phyloP scores from a whole-genome alignment of 345 rosid species.

The Rhodomyrtus tomentosa region DNA sequence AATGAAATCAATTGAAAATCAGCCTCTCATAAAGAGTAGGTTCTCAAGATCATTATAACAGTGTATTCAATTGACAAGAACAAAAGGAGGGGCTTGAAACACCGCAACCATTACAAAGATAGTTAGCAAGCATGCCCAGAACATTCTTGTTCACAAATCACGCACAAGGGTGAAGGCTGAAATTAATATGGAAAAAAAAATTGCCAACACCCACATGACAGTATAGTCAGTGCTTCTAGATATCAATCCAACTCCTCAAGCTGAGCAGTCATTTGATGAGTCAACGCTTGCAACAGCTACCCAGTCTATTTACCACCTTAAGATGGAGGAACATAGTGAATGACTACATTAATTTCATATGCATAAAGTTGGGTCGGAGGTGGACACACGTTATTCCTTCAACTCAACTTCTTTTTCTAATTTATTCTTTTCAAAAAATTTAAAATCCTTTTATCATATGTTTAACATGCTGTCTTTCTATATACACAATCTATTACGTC shows the following conservation, averaged over 20 bases:
- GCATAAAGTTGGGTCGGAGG: neutral
- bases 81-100: neutral
- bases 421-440: no score
- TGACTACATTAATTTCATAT: neutral
- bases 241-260: neutral
- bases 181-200: neutral
- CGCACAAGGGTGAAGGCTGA: neutral
- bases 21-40: constrained; percentile 10
- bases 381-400: no score
- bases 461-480: no score
- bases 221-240: neutral
- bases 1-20: constrained; percentile 26
- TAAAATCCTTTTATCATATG: no score
- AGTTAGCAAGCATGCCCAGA: neutral
- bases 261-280: neutral
- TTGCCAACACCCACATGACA: neutral
- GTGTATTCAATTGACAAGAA: neutral
- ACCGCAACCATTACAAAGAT: neutral
- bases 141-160: neutral
- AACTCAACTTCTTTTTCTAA: no score
- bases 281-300: neutral
- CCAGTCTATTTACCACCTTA: neutral
- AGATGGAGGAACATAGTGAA: neutral
- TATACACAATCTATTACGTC: neutral
- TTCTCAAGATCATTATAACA: neutral